Evolutionary conservation across 345 rosid species (phyloP).

Genomic region (Melaleuca quinquenervia): DNA sequence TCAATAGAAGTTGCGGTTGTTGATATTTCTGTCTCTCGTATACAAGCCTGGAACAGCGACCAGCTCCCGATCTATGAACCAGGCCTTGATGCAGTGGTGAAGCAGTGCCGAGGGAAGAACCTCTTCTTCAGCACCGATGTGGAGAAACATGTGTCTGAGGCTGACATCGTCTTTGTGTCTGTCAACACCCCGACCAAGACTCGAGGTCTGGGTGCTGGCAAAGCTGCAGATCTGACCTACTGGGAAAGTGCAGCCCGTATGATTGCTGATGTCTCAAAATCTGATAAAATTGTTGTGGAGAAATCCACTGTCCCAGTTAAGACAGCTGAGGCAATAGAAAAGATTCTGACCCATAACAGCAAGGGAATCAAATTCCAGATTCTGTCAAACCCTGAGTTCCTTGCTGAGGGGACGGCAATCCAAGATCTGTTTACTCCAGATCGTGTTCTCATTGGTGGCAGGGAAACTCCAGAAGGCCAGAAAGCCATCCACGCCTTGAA

Average conservation of each 20-base stretch:
- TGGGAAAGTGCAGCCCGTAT: conserved; percentile 98
- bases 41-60: conserved; percentile 86
- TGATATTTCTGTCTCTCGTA: conserved; percentile 72
- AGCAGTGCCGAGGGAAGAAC: conserved; percentile 79
- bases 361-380: conserved; percentile 93
- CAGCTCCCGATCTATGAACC: conserved; percentile 92
- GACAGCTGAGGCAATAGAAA: conserved; percentile 92
- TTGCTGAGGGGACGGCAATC: conserved; percentile 93
- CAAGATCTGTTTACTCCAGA: conserved; percentile 65
- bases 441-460: conserved; percentile 85
- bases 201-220: conserved; percentile 89
- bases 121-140: conserved; percentile 92
- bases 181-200: conserved; percentile 95
- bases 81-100: conserved; percentile 83
- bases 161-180: conserved; percentile 86
- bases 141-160: conserved; percentile 75
- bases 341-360: conserved; percentile 88
- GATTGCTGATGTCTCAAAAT: conserved; percentile 88
- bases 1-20: conserved; percentile 79
- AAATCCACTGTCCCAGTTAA: conserved; percentile 96
- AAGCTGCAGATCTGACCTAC: conserved; percentile 93
- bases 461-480: conserved; percentile 89
- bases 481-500: conserved; percentile 71
- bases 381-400: conserved; percentile 92
- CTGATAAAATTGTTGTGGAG: conserved; percentile 90